Evolutionary conservation across 352 stramenopile species (phyloP).

Genomic region (Phytopythium oedochilum): DNA sequence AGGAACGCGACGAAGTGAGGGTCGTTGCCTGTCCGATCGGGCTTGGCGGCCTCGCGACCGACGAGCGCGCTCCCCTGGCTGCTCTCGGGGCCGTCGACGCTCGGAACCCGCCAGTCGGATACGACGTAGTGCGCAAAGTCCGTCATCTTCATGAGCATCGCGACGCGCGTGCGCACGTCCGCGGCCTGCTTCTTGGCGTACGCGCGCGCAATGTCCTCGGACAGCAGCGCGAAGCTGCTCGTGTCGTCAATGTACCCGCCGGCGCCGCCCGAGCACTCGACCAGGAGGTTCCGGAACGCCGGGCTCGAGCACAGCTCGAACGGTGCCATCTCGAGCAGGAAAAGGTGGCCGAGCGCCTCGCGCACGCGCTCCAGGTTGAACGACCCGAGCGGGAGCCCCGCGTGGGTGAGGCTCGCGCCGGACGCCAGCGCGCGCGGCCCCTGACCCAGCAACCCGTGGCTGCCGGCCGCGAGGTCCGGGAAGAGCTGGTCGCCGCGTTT

Average conservation of each 20-base stretch:
- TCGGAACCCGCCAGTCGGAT: conserved; percentile 30
- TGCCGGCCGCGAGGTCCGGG: conserved; percentile 14
- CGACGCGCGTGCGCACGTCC: conserved; percentile 37
- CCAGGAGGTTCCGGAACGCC: conserved; percentile 50
- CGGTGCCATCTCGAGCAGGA: conserved; percentile 62
- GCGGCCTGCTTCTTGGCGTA: conserved; percentile 54
- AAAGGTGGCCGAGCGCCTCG: conserved; percentile 54
- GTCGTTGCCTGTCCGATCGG: not conserved
- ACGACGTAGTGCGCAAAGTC: conserved; percentile 60
- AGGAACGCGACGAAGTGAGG: conserved; percentile 39
- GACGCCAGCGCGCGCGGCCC: not conserved
- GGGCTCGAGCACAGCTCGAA: conserved; percentile 62
- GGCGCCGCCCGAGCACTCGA: conserved; percentile 40
- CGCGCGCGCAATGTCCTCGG: conserved; percentile 33
- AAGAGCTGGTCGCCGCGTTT: conserved; percentile 36
- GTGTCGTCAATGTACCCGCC: conserved; percentile 31
- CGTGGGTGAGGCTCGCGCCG: not conserved
- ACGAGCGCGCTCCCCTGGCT: not conserved
- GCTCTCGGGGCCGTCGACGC: not conserved
- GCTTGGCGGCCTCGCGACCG: not conserved
- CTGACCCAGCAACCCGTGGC: not conserved
- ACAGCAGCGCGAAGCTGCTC: conserved; percentile 34
- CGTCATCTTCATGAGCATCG: conserved; percentile 51
- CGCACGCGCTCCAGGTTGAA: conserved; percentile 56
- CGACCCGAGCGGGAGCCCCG: not conserved